Conservation (phyloP, 2,329 filamentous ascomycete genomes). For the Pleurostoma richardsiae region DNA sequence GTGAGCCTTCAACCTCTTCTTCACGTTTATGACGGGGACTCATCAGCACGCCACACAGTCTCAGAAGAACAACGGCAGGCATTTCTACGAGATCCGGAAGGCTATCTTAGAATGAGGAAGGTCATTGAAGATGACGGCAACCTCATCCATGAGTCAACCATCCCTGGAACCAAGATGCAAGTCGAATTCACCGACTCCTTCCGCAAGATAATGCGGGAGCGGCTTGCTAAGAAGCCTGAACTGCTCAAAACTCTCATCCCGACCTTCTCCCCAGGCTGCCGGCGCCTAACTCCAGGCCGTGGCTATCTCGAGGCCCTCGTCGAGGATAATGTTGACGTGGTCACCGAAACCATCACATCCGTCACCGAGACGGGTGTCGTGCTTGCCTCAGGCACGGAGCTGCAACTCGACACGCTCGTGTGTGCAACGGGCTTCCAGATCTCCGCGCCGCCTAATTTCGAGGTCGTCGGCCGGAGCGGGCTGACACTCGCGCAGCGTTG, state of each 20-base stretch:
- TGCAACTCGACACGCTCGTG: constrained; percentile 39
- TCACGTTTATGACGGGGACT: no score
- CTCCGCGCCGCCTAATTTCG: constrained; percentile 32
- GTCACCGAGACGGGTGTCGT: constrained; percentile 29
- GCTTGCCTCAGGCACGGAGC: constrained; percentile 13
- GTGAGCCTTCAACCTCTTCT: constrained; percentile 20
- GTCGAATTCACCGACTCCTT: constrained; percentile 22
- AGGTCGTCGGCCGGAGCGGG: constrained; percentile 30
- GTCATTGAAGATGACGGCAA: constrained; percentile 36
- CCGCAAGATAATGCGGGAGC: constrained; percentile 29
- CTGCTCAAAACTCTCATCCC: constrained; percentile 36
- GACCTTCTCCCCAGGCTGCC: constrained; percentile 36
- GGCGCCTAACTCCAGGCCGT: constrained; percentile 37
- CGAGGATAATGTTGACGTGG: constrained; percentile 32
- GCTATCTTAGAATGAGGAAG: constrained; percentile 35
- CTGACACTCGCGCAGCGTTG: constrained; percentile 31
- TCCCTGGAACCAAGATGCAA: constrained; percentile 30
- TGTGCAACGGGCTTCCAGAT: constrained; percentile 40
- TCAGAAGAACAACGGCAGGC: constrained; percentile 28
- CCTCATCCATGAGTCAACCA: constrained; percentile 32
- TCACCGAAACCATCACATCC: constrained; percentile 23
- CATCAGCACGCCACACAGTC: constrained; percentile 18
- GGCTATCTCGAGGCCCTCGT: constrained; percentile 40
- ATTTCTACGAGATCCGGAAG: constrained; percentile 29
- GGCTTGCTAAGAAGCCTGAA: constrained; percentile 35